Base-by-base conservation (phyloP, 192 early-diverging fungal genomes). In the Coemansia javaensis region DNA sequence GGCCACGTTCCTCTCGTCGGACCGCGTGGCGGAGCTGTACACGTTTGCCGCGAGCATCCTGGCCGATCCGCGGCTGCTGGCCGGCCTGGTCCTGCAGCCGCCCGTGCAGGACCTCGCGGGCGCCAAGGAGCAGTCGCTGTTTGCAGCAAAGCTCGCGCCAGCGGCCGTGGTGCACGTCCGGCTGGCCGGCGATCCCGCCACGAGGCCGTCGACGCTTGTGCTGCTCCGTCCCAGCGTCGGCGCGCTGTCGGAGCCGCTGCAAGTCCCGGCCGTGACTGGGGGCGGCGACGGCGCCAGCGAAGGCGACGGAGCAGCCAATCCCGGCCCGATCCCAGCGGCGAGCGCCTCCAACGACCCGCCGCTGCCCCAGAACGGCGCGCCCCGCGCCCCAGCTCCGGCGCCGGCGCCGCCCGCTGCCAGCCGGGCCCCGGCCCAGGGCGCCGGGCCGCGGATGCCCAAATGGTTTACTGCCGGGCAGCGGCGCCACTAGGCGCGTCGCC, bases 1-100 rank as follows among this genome's bases (percentile, higher is more conserved):
- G 53, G 85, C 84, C 0, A 71, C 81, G 3, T 97, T 94, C 56
- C 40, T 65, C 14, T 85, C 85, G 5, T 77, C 74, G 4, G 88
- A 86, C 30, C 60, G 47, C 52, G 75, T 61, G 4, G 30, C 38
- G 10, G 58, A 57, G 40, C 44, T 73, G 9, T 73, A 48, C 31
- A 21, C 21, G 2, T 73, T 73, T 56, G 23, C 61, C 28, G 13
- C 17, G 12, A 22, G 33, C 31, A 22, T 53, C 9, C 10, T 73
- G 35, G 35, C 7, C 11, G 11, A 38, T 21, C 57, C 69, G 3
- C 13, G 24, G 2, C n/a, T 35, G 10, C 27, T 72, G 7, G 40
- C 27, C 16, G 37, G 50, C 25, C 58, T 73, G 44, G 33, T 59
- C 28, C 21, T 65, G 17, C 69, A 65, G 49, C 69, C 63, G 23